Conservation (phyloP, 108 stramenopile species). For the Craspedostauros australis region DNA sequence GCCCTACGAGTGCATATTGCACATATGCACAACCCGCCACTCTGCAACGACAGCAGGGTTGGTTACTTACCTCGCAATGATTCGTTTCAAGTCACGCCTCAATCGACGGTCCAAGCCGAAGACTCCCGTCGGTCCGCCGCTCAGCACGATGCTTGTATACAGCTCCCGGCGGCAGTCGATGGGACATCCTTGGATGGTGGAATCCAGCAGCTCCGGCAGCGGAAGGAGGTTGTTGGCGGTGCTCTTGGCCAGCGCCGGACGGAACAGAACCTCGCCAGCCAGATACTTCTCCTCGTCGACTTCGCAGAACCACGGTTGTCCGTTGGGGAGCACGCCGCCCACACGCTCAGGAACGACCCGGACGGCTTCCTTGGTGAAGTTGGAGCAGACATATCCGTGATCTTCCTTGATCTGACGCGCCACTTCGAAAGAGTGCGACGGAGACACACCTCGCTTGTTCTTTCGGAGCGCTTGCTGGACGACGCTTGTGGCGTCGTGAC, state of each 20-base stretch:
- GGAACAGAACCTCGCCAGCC: conserved; percentile 84
- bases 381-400: conserved; percentile 75
- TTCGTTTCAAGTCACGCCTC: neutral
- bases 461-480: conserved; percentile 68
- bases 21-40: no score
- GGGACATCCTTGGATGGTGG: conserved; percentile 94
- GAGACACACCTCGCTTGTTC: neutral
- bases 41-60: no score
- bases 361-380: conserved; percentile 80
- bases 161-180: conserved; percentile 93
- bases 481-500: conserved; percentile 84
- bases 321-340: conserved; percentile 80
- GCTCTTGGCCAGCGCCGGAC: conserved; percentile 84
- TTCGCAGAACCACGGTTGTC: no score
- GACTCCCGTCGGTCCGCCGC: conserved; percentile 55
- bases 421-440: conserved; percentile 38
- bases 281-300: no score
- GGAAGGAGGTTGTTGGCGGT: conserved; percentile 90
- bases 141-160: conserved; percentile 83
- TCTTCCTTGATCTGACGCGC: conserved; percentile 83
- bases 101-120: neutral
- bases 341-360: conserved; percentile 78
- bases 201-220: conserved; percentile 89
- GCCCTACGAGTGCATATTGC: no score
- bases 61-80: conserved; percentile 1